phyloP scores from a whole-genome alignment of 768 basidiomycete species.

The Mycena vulgaris region DNA sequence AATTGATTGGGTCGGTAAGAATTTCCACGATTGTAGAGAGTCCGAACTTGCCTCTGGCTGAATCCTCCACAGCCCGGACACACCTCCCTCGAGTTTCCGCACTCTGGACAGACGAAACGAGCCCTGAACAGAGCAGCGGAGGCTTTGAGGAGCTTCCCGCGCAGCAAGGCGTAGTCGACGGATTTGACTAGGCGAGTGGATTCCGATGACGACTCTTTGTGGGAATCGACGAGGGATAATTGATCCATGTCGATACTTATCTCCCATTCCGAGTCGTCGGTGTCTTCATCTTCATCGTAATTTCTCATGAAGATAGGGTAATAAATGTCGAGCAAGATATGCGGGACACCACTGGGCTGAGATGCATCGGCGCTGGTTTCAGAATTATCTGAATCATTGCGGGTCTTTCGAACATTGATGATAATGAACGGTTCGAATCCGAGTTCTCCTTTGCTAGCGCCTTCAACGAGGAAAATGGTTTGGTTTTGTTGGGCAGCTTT shows the following conservation, averaged over 20 bases:
- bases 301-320: no score
- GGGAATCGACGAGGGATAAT: background rate
- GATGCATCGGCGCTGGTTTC: no score
- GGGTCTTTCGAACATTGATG: background rate
- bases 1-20: background rate
- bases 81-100: conserved; percentile 19
- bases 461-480: conserved; percentile 17
- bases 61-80: conserved; percentile 29
- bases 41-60: background rate
- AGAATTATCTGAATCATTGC: background rate
- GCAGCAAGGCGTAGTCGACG: conserved; percentile 11
- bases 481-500: background rate
- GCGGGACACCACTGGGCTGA: no score
- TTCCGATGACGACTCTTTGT: background rate
- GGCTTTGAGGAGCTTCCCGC: conserved; percentile 17
- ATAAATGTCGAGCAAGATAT: no score
- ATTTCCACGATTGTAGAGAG: background rate
- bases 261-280: conserved; percentile 8
- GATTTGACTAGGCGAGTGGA: conserved; percentile 4
- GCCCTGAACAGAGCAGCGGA: conserved; percentile 15
- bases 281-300: no score
- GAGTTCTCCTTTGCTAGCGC: background rate
- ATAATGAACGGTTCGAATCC: conserved; percentile 20
- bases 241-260: conserved; percentile 16
- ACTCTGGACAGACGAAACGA: conserved; percentile 21